Conservation (phyloP, 2,329 filamentous ascomycete species). For the Cladosporium sp. region DNA sequence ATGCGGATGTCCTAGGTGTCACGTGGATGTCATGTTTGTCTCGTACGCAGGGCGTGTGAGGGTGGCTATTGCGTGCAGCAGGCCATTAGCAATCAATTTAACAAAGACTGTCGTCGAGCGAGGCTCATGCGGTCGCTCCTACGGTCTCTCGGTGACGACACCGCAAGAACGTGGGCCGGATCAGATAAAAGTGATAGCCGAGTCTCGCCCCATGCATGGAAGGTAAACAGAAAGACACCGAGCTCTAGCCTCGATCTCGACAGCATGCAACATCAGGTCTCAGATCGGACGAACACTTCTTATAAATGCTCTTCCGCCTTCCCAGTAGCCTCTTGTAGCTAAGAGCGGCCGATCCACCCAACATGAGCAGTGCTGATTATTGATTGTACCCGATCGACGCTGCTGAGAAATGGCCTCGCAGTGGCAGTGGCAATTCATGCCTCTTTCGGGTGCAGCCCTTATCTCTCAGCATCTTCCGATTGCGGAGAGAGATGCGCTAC, state of each 20-base stretch:
- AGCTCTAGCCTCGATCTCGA: not conserved
- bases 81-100: not conserved
- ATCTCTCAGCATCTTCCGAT: constrained; percentile 15
- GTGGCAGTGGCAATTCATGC: not conserved
- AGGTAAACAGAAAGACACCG: not conserved
- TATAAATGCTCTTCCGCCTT: not conserved
- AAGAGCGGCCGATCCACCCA: not conserved
- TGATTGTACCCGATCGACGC: not conserved
- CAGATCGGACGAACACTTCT: not conserved
- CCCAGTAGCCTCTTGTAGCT: not conserved
- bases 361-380: not conserved
- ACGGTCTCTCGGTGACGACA: constrained; percentile 1
- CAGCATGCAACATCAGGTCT: not conserved
- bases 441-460: not conserved
- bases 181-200: not conserved
- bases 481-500: constrained; percentile 15
- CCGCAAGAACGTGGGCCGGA: not conserved
- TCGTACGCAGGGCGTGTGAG: not conserved
- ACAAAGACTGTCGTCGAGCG: not conserved
- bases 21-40: not conserved
- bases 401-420: not conserved
- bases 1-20: not conserved
- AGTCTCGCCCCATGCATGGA: not conserved
- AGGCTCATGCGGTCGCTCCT: not conserved
- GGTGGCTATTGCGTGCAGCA: not conserved